phyloP scores from a whole-genome alignment of 1,284 basidiomycete genomes.

The Ganoderma lucidum region DNA sequence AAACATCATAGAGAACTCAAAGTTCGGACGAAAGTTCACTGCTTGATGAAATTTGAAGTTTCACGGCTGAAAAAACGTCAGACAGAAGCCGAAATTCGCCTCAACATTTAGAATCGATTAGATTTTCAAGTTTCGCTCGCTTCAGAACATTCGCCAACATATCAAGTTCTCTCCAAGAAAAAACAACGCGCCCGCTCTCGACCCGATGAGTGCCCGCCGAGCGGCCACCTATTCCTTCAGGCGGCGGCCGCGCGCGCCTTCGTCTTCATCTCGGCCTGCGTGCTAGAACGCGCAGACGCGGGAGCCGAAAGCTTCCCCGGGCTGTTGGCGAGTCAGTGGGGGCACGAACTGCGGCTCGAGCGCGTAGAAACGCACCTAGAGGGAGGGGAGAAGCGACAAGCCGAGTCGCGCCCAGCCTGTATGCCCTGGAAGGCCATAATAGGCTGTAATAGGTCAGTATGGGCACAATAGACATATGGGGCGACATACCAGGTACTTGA shows the following conservation, averaged over 20 bases:
- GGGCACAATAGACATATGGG: too few relatives aligned
- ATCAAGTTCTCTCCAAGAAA: not conserved
- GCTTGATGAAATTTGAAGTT: not conserved
- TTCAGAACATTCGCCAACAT: not conserved
- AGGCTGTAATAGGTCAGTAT: too few relatives aligned
- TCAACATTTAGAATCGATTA: not conserved
- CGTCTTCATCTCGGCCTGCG: not conserved
- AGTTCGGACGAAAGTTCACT: not conserved
- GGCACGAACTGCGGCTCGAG: too few relatives aligned
- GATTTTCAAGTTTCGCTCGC: not conserved
- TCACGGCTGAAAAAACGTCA: not conserved
- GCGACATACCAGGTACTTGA: too few relatives aligned
- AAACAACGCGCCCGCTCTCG: not conserved
- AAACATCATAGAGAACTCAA: not conserved
- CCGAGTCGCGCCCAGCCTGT: too few relatives aligned
- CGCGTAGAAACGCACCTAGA: too few relatives aligned
- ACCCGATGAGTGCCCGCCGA: not conserved
- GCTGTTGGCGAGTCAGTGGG: not conserved
- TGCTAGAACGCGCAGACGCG: too few relatives aligned
- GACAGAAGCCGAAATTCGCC: not conserved
- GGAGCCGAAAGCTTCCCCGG: not conserved
- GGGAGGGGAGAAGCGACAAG: too few relatives aligned
- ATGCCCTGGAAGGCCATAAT: too few relatives aligned
- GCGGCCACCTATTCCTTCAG: not conserved
- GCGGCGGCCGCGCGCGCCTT: not conserved